phyloP scores from a whole-genome alignment of 148 eudicot genomes.

The Rhododendron griersonianum region DNA sequence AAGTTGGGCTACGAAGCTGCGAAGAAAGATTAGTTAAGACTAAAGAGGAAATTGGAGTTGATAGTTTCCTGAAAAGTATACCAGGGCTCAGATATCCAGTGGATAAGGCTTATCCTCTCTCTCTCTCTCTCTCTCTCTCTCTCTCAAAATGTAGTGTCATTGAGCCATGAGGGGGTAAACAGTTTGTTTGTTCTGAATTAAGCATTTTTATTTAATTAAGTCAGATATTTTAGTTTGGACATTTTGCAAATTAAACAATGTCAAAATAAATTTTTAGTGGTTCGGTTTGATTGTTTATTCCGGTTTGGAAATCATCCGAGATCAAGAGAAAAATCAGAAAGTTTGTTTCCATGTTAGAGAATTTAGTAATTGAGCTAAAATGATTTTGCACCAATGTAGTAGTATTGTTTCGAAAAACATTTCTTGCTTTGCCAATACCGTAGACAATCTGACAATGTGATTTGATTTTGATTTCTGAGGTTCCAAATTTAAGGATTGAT shows the following conservation, averaged over 20 bases:
- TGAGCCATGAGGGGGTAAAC: background rate
- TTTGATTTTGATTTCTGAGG: background rate
- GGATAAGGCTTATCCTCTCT: constrained; percentile 6
- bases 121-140: background rate
- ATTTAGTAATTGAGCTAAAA: too few relatives aligned
- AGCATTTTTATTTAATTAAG: too few relatives aligned
- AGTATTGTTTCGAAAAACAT: too few relatives aligned
- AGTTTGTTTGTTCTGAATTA: background rate
- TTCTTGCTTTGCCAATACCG: background rate
- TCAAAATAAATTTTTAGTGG: background rate
- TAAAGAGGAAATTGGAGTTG: background rate
- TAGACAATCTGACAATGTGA: background rate
- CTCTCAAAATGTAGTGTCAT: background rate
- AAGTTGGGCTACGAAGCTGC: background rate
- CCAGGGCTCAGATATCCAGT: background rate
- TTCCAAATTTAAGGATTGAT: background rate
- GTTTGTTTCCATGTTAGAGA: background rate
- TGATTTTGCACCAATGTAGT: too few relatives aligned
- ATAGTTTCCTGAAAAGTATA: background rate
- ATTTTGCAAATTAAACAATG: background rate
- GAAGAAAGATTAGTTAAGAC: background rate
- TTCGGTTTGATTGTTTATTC: too few relatives aligned
- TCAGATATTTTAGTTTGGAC: too few relatives aligned
- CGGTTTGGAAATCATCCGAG: background rate
- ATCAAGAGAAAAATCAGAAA: background rate